Percentiles rank a stretch among this genome's conserved stretches.
Evolutionary conservation across 192 early-diverging fungal species (phyloP).

Genomic region (Kappamyces sp.): DNA sequence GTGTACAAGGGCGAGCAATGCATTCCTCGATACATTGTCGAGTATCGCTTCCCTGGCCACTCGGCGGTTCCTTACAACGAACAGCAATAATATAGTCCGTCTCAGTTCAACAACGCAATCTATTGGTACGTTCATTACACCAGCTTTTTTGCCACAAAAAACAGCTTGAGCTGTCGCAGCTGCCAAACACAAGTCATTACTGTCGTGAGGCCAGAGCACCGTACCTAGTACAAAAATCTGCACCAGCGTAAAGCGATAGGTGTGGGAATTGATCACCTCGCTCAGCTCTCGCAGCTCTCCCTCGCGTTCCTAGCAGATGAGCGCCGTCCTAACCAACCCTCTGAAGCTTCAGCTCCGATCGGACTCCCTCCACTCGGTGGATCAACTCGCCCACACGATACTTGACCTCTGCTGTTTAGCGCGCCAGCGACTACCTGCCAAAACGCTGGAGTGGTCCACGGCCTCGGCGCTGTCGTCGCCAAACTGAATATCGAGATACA

Average conservation of each 20-base stretch:
- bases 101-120: too few species aligned
- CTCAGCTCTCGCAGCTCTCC: slow-evolving; percentile 83
- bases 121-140: slow-evolving; percentile 41
- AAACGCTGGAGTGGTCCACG: too few species aligned
- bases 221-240: slow-evolving; percentile 73
- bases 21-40: too few species aligned
- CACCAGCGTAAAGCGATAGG: slow-evolving; percentile 80
- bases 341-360: slow-evolving; percentile 4
- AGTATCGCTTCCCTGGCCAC: too few species aligned
- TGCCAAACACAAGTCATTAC: slow-evolving; percentile 62
- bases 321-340: slow-evolving; percentile 2
- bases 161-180: slow-evolving; percentile 73
- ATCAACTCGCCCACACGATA: neutral
- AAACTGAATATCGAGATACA: slow-evolving; percentile 14
- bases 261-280: slow-evolving; percentile 74
- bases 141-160: slow-evolving; percentile 89
- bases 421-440: too few species aligned
- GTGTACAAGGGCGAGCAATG: too few species aligned
- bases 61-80: too few species aligned
- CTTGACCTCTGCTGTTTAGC: neutral
- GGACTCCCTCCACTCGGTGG: neutral
- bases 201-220: neutral
- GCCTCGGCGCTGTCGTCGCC: slow-evolving; percentile 3
- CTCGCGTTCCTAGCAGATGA: slow-evolving; percentile 66
- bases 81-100: too few species aligned